Conservation (phyloP, 2,329 filamentous ascomycete genomes). For the Penicillium hesseltinei region DNA sequence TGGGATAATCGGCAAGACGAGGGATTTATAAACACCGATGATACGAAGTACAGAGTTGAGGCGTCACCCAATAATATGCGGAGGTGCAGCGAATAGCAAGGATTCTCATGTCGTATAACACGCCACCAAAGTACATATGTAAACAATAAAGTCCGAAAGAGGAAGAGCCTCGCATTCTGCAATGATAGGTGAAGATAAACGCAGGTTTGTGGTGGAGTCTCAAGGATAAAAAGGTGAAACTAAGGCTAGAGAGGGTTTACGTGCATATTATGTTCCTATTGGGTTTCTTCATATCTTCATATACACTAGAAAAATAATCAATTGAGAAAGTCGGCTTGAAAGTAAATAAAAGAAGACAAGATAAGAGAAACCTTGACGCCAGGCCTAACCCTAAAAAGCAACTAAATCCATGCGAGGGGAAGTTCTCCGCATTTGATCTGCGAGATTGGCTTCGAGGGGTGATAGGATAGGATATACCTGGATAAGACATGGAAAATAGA, state of each 20-base stretch:
- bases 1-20: not conserved
- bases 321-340: not conserved
- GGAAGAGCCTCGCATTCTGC: not conserved
- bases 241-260: not conserved
- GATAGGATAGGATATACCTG: not conserved
- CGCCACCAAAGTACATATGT: not conserved
- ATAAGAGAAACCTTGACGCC: conserved; percentile 9
- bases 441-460: not conserved
- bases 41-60: not conserved
- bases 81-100: not conserved
- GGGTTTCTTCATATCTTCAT: not conserved
- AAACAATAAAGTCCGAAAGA: not conserved
- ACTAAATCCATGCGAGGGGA: conserved; percentile 11
- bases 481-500: not conserved
- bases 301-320: not conserved
- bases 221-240: not conserved
- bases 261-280: too few relatives aligned
- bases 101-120: not conserved
- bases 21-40: too few relatives aligned
- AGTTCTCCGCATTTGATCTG: conserved; percentile 8
- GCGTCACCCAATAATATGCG: not conserved
- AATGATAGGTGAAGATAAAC: not conserved
- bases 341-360: not conserved
- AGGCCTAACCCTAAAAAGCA: conserved; percentile 13
- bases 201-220: not conserved